phyloP scores from a whole-genome alignment of 345 rosid species.

The Camelina neglecta region DNA sequence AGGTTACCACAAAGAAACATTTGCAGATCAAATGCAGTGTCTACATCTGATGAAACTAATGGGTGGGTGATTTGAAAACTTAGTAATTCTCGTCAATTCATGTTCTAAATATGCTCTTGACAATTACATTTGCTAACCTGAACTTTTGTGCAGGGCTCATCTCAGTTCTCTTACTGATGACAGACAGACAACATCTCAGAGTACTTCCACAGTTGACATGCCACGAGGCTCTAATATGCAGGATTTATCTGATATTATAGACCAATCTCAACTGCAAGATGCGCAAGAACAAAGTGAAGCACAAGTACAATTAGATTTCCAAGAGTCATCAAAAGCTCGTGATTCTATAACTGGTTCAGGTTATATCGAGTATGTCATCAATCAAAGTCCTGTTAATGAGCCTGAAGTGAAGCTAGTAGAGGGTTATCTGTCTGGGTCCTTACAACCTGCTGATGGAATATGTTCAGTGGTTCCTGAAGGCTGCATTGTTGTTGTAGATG shows the following conservation, averaged over 20 bases:
- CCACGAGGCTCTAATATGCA: conserved; percentile 43
- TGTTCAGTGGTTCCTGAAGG: conserved; percentile 48
- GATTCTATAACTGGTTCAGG: conserved; percentile 72
- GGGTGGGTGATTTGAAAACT: conserved; percentile 35
- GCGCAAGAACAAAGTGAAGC: conserved; percentile 29
- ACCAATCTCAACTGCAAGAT: conserved; percentile 40
- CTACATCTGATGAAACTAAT: conserved; percentile 44
- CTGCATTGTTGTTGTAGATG: conserved; percentile 46
- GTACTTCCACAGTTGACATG: conserved; percentile 46
- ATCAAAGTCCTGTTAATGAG: conserved; percentile 51
- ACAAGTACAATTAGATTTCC: conserved; percentile 38
- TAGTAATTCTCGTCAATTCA: conserved; percentile 16
- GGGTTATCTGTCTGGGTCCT: conserved; percentile 51
- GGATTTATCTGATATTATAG: conserved; percentile 35
- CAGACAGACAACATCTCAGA: conserved; percentile 36
- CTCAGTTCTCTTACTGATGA: conserved; percentile 40
- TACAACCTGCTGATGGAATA: conserved; percentile 47
- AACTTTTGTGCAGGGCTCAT: conserved; percentile 30
- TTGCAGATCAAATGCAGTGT: conserved; percentile 42
- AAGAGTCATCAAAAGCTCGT: conserved; percentile 55
- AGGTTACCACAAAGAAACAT: conserved; percentile 43
- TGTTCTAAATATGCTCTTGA: conserved; percentile 12
- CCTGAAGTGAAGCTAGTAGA: conserved; percentile 55
- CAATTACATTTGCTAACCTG: conserved; percentile 20
- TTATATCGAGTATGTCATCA: conserved; percentile 62